A percentile compares a stretch with the other conserved stretches of the same genome.
These are phyloP conservation scores for Aspergillus carbonarius DNA, from an alignment of 2,329 filamentous ascomycete genomes.

Conservation along the genomic window DNA sequence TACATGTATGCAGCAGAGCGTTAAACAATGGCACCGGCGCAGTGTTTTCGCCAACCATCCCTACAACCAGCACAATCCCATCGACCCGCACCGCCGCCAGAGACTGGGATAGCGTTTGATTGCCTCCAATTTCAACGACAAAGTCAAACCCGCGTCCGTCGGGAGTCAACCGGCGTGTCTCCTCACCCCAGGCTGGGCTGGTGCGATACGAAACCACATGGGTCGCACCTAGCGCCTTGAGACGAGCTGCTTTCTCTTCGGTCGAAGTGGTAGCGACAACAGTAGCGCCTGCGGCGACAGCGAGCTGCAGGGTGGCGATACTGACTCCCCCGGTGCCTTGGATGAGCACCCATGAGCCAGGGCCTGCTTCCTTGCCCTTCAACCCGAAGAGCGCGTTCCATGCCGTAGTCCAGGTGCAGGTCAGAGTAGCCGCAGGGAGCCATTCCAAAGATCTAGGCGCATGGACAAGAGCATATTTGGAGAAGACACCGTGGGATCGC, in stretches of 20 bases:
- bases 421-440: constrained; percentile 6
- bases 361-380: constrained; percentile 17
- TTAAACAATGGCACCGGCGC: not conserved
- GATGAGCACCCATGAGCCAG: constrained; percentile 52
- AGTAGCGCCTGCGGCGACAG: constrained; percentile 51
- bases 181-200: constrained; percentile 25
- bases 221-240: constrained; percentile 55
- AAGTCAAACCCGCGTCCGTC: constrained; percentile 10
- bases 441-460: constrained; percentile 2
- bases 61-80: constrained; percentile 1
- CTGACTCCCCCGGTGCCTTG: constrained; percentile 55
- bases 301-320: constrained; percentile 44
- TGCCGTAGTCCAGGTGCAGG: constrained; percentile 6
- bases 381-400: constrained; percentile 14
- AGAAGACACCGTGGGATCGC: constrained; percentile 3
- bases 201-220: constrained; percentile 58
- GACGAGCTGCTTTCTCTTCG: constrained; percentile 47
- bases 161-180: constrained; percentile 24
- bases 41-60: not conserved
- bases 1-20: constrained; percentile 5
- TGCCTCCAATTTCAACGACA: constrained; percentile 3
- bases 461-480: not conserved
- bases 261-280: constrained; percentile 60
- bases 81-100: not conserved
- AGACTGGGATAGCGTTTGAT: constrained; percentile 4